Base-by-base conservation (phyloP, 306 rosid genomes). In the Vigna nakashimae region DNA sequence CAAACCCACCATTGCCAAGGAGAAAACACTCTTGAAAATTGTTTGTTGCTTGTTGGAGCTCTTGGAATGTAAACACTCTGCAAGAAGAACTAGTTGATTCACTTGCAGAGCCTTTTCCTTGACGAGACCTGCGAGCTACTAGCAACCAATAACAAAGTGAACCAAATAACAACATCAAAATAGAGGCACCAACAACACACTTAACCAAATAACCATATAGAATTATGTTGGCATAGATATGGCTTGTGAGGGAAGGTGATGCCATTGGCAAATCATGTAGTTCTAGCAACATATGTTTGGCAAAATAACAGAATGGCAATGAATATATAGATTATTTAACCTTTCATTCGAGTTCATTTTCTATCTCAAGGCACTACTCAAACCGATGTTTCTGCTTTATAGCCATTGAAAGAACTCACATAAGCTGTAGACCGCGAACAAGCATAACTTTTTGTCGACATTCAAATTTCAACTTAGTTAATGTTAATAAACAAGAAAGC, bases 1-100 rank as follows among this genome's bases (percentile, higher is more conserved):
- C 97, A 80, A 92, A 92, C 52, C 96, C 98, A 56, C 98, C 98
- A 34, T 74, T 90, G 6, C 94, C 98, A 36, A 90, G 85, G 62
- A 88, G 88, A 15, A 79, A 76, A 46, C 75, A 85, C 77, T 89
- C 89, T 63, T 91, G 89, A 36, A 92, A 92, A 76, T 85, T 82
- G 74, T 85, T 86, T 70, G 96, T 89, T 56, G 98, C 92, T 50
- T 90, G 86, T 6, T 85, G 82, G 65, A 70, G 24, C 12, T 22
- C 63, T 53, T 28, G 53, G 36, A 63, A 9, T 22, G 79, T 75
- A 36, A 48, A 75, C 43, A 62, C 4, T 32, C 67, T 62, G 32
- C 46, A 62, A 62, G 45, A 15, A 62, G 18, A 60, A 32, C 43
- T 62, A 14, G 32, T 30, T 14, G 45, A 58, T 26, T 24, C 8